Evolutionary conservation across 1,284 basidiomycete genomes (phyloP), one percentile per base, ranked within the genome.

Genomic region (Singerocomus inundabilis): DNA sequence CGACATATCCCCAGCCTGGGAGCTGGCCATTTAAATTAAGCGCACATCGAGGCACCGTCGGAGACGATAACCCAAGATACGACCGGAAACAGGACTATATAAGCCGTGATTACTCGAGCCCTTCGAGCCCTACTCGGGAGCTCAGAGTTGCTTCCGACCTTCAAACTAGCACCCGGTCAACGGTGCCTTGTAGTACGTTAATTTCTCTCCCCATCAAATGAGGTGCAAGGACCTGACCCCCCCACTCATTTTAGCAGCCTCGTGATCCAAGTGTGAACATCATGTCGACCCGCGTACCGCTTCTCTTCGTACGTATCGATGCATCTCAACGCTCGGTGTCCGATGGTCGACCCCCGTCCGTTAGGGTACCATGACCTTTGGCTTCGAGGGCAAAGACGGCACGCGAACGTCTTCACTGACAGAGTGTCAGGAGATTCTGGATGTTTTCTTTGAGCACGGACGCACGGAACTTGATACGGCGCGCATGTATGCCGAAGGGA

Each of bases 321-420:
- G 11, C 12, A 25, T 7, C 15, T 21, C 21, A 21, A 21, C 21
- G 6, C 37, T 33, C 15, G 6, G 21, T 4, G 4, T 33, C 8
- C 10, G 5, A 34, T 44, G 8, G 9, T 44, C 55, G n/a, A 59
- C 24, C 21, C 10, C n/a, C 0, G 5, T 31, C 8, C 36, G 13
- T 18, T 42, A 77, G 76, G 78, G 78, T 4, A 76, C 78, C 5
- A 78, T 78, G 76, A 78, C 75, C 15, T 59, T 80, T 40, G 77
- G 78, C 16, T 66, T 61, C 15, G 53, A 72, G 9, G 76, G 75
- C 5, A 76, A 68, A 59, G 71, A 70, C 33, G 74, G 72, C 16
- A 71, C 73, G 8, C 70, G 77, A 28, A 74, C 65, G 13, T 60
- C 67, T 5, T 70, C 73, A 26, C 47, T 66, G 34, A 57, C 60